Percentiles rank a stretch among this genome's conserved stretches.
These are phyloP conservation scores for Fusarium siculi DNA, from an alignment of 2,329 filamentous ascomycete genomes.

Conservation along the genomic window DNA sequence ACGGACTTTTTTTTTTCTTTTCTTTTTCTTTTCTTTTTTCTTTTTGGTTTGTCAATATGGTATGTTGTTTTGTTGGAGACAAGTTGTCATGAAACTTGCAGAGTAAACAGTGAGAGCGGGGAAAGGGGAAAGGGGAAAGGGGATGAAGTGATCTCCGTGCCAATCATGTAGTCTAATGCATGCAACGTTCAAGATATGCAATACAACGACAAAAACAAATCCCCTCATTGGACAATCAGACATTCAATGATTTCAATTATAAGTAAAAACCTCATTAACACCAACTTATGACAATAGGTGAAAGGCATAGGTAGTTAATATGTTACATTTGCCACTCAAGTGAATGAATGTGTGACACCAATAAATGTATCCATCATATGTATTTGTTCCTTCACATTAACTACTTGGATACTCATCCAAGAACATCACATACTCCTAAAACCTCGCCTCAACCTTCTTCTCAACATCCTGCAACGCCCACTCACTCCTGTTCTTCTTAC, in stretches of 20 bases:
- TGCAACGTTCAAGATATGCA: not conserved
- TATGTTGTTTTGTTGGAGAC: not conserved
- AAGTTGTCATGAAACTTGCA: not conserved
- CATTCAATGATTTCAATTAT: not conserved
- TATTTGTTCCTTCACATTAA: not conserved
- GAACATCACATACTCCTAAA: conserved; percentile 29
- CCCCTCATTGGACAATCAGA: not conserved
- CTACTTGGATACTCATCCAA: not conserved
- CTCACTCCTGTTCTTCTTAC: conserved; percentile 70
- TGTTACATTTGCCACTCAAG: not conserved
- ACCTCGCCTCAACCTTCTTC: conserved; percentile 54
- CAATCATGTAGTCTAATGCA: not conserved
- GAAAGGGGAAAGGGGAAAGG: not conserved
- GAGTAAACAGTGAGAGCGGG: too few relatives aligned
- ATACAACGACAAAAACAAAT: not conserved
- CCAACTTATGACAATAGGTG: not conserved
- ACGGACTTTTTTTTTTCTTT: too few relatives aligned
- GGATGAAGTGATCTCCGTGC: not conserved
- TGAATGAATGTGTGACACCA: not conserved
- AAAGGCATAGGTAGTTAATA: not conserved
- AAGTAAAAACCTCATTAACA: not conserved
- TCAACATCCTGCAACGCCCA: conserved; percentile 80
- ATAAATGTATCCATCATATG: not conserved
- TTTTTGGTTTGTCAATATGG: not conserved
- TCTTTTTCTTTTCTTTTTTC: too few relatives aligned